Conservation (phyloP, 2,329 filamentous ascomycete species). For the Calonectria leucothoes region DNA sequence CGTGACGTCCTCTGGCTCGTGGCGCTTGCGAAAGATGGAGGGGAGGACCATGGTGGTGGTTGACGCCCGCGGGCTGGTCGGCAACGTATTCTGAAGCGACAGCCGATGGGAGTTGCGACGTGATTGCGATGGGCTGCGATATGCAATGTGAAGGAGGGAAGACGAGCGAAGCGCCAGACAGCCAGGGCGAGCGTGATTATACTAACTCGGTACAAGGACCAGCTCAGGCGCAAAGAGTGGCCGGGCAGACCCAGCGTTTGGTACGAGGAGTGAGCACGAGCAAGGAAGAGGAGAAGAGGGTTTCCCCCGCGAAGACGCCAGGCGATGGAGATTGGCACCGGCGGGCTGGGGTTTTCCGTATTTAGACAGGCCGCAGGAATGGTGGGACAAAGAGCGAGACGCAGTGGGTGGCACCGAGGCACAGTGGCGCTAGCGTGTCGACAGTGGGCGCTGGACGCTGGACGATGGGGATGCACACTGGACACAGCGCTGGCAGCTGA, state of each 20-base stretch:
- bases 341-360: not conserved
- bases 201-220: conserved; percentile 15
- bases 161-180: conserved; percentile 7
- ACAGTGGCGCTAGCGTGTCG: not conserved
- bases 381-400: conserved; percentile 8
- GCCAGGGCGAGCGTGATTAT: conserved; percentile 22
- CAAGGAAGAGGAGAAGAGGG: conserved; percentile 8
- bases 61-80: conserved; percentile 18
- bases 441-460: not conserved
- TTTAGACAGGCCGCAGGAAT: conserved; percentile 11
- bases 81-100: not conserved
- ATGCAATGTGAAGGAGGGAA: conserved; percentile 18
- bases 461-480: not conserved
- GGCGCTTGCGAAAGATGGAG: conserved; percentile 58
- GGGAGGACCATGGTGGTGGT: conserved; percentile 44
- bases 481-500: not conserved
- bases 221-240: conserved; percentile 15
- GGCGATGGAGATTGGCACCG: conserved; percentile 25
- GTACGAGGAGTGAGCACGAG: conserved; percentile 11
- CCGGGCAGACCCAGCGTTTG: conserved; percentile 18
- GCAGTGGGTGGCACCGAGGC: not conserved
- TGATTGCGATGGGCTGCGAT: conserved; percentile 16
- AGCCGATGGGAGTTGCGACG: conserved; percentile 8
- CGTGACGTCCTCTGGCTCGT: conserved; percentile 58
- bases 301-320: conserved; percentile 22